These are phyloP conservation scores for Melaleuca alternifolia DNA, from an alignment of 345 rosid species.

Conservation along the genomic window DNA sequence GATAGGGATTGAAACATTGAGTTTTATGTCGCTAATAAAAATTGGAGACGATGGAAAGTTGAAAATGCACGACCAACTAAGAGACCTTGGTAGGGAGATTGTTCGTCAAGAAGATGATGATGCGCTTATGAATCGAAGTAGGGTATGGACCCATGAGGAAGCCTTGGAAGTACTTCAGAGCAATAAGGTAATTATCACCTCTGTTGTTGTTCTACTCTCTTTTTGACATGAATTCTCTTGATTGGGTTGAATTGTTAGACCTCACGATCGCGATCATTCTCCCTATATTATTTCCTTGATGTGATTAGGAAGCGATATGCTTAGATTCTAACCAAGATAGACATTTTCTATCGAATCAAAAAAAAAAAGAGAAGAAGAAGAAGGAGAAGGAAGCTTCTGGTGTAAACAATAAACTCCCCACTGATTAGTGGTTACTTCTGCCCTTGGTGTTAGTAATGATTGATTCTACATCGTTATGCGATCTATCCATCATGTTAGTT, in stretches of 20 bases:
- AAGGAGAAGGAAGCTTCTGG: not conserved
- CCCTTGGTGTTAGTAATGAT: not conserved
- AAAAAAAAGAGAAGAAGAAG: accelerated
- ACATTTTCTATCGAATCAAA: not conserved
- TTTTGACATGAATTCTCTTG: not conserved
- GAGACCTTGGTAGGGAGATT: not conserved
- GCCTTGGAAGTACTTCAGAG: accelerated
- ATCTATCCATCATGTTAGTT: accelerated
- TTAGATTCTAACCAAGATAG: not conserved
- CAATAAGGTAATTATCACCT: not conserved
- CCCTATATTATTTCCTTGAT: not conserved
- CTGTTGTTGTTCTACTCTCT: not conserved
- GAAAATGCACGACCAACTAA: not conserved
- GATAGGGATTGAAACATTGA: not conserved
- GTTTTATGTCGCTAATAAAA: not conserved
- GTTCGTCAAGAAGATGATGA: not conserved
- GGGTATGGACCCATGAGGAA: accelerated
- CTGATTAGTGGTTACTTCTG: not conserved
- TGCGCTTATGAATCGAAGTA: not conserved
- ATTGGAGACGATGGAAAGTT: accelerated
- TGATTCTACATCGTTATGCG: accelerated
- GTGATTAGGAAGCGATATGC: not conserved
- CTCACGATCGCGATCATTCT: accelerated
- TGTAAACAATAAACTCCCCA: not conserved
- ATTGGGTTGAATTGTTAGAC: not conserved